Percentiles rank a stretch among this genome's conserved stretches.
These are phyloP conservation scores for Leptomonas pyrrhocoris DNA, from an alignment of 208 protist species.

Conservation along the genomic window DNA sequence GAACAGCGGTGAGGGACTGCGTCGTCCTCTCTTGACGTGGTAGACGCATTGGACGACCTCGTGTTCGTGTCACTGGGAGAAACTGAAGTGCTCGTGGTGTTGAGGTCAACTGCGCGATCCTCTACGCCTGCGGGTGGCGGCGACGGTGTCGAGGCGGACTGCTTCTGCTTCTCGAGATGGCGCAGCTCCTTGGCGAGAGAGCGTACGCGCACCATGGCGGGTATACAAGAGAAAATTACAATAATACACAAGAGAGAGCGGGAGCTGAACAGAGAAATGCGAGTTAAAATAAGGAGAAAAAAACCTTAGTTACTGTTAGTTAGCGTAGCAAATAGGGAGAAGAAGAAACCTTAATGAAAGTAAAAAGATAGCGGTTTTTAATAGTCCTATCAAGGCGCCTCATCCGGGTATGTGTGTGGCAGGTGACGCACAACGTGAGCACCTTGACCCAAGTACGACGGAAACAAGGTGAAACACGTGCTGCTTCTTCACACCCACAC, in stretches of 20 bases:
- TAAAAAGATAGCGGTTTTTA: too few species aligned
- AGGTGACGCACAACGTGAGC: too few species aligned
- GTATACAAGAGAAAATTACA: background rate
- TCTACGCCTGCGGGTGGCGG: background rate
- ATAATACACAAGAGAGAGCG: slow-evolving; percentile 1
- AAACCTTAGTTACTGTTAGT: too few species aligned
- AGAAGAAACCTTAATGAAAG: too few species aligned
- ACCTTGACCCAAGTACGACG: too few species aligned
- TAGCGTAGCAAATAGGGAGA: too few species aligned
- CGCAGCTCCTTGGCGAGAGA: slow-evolving; percentile 40
- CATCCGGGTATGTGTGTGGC: too few species aligned
- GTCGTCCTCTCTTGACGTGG: background rate
- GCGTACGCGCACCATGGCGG: slow-evolving; percentile 27
- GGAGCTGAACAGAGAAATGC: background rate
- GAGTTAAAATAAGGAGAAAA: background rate
- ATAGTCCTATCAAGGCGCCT: too few species aligned
- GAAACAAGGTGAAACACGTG: too few species aligned
- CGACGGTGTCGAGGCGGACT: background rate
- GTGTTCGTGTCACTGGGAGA: background rate
- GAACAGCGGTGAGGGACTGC: background rate
- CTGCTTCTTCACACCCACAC: too few species aligned
- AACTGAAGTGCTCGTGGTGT: background rate
- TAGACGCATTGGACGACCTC: background rate
- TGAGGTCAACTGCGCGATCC: background rate
- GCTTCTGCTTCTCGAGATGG: slow-evolving; percentile 32